Percentiles rank a stretch among this genome's conserved stretches.
phyloP scores from a whole-genome alignment of 2,329 filamentous ascomycete genomes.

The Cordyceps cateniannulata region DNA sequence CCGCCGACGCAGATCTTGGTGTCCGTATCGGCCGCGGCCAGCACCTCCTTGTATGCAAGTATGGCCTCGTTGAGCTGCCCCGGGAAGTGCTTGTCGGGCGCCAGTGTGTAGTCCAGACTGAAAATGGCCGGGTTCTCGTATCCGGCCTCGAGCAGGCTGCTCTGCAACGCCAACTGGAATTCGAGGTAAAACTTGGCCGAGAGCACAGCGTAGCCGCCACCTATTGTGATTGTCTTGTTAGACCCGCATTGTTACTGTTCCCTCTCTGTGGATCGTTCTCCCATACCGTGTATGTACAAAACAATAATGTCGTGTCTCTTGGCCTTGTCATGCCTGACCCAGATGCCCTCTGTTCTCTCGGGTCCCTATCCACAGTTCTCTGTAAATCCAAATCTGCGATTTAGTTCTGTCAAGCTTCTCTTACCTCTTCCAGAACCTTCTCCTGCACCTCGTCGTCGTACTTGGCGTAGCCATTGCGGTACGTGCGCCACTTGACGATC shows the following conservation, averaged over 20 bases:
- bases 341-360: slow-evolving; percentile 55
- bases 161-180: slow-evolving; percentile 68
- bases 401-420: not conserved
- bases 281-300: slow-evolving; percentile 71
- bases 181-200: slow-evolving; percentile 80
- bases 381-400: slow-evolving; percentile 1
- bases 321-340: slow-evolving; percentile 57
- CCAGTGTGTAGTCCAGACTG: slow-evolving; percentile 72
- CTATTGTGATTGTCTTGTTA: slow-evolving; percentile 27
- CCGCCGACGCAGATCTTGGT: slow-evolving; percentile 64
- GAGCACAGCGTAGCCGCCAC: slow-evolving; percentile 79
- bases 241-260: not conserved
- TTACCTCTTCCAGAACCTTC: slow-evolving; percentile 6
- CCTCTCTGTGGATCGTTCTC: too few relatives aligned
- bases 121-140: slow-evolving; percentile 74
- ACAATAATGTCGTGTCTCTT: slow-evolving; percentile 67
- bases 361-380: slow-evolving; percentile 23
- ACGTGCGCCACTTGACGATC: slow-evolving; percentile 9
- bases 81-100: slow-evolving; percentile 67
- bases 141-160: slow-evolving; percentile 55
- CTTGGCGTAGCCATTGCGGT: slow-evolving; percentile 5
- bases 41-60: slow-evolving; percentile 63
- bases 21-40: slow-evolving; percentile 51
- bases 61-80: slow-evolving; percentile 65
- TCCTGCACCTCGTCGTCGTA: slow-evolving; percentile 4